Evolutionary conservation across 495 filamentous ascomycete species (phyloP).

Genomic region (Penicillium psychrofluorescens): DNA sequence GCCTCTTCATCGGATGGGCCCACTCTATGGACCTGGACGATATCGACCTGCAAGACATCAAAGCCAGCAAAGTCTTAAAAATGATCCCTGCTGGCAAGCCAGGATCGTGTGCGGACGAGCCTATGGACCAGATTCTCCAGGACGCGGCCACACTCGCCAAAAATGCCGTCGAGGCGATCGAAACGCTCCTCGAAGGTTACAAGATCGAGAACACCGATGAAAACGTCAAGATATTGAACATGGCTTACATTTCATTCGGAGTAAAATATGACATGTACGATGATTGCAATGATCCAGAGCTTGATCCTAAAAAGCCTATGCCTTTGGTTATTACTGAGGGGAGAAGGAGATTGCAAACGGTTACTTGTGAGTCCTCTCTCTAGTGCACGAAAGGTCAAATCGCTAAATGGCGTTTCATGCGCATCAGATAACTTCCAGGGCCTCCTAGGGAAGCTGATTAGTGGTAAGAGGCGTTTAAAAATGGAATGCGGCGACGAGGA

Average conservation of each 20-base stretch:
- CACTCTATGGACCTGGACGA: no score
- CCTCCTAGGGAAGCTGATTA: neutral
- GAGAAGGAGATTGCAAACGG: neutral
- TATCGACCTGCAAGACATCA: neutral
- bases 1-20: neutral
- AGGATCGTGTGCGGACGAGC: neutral
- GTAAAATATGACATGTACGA: neutral
- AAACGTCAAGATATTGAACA: neutral
- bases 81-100: neutral
- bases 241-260: neutral
- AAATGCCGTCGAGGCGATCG: neutral
- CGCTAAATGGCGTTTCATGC: no score
- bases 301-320: neutral
- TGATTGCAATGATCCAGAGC: neutral
- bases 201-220: neutral
- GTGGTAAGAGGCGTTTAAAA: neutral
- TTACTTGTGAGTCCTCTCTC: neutral
- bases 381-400: no score
- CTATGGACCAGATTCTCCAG: neutral
- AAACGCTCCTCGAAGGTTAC: neutral
- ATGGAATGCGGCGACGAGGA: neutral
- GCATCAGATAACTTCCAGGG: neutral
- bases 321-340: neutral
- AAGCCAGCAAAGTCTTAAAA: neutral
- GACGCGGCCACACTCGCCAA: neutral